Evolutionary conservation across 2,329 filamentous ascomycete species (phyloP).

Genomic region (Neonectria coccinea): DNA sequence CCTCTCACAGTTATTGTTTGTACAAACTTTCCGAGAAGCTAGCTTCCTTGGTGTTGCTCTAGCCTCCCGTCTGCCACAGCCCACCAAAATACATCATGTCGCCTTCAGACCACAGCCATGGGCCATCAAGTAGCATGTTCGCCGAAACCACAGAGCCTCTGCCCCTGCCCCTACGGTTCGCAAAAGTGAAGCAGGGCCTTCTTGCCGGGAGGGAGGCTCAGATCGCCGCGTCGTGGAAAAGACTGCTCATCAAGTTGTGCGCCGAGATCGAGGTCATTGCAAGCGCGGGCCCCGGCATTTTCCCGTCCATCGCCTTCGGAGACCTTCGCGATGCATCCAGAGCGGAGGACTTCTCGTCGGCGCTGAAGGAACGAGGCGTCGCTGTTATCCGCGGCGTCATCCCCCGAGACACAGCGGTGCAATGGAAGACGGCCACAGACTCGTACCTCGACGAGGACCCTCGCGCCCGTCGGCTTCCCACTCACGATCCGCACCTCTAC

Average conservation of each 20-base stretch:
- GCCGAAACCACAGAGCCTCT: slow-evolving; percentile 45
- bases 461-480: slow-evolving; percentile 47
- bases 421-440: slow-evolving; percentile 64
- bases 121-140: slow-evolving; percentile 44
- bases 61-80: background rate
- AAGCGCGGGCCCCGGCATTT: slow-evolving; percentile 48
- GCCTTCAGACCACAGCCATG: slow-evolving; percentile 35
- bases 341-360: slow-evolving; percentile 43
- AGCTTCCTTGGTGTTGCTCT: background rate
- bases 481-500: slow-evolving; percentile 49
- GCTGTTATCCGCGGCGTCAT: slow-evolving; percentile 51
- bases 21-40: background rate
- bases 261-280: slow-evolving; percentile 53
- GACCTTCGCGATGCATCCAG: slow-evolving; percentile 49
- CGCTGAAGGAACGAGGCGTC: slow-evolving; percentile 48
- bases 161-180: slow-evolving; percentile 55
- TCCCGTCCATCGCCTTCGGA: slow-evolving; percentile 57
- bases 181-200: slow-evolving; percentile 54
- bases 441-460: slow-evolving; percentile 66
- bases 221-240: slow-evolving; percentile 54
- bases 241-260: slow-evolving; percentile 52
- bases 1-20: background rate
- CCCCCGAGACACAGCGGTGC: slow-evolving; percentile 40
- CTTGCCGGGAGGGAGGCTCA: slow-evolving; percentile 53
- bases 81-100: slow-evolving; percentile 29